Evolutionary conservation across 768 basidiomycete species (phyloP).

Genomic region (Lactarius tabidus): DNA sequence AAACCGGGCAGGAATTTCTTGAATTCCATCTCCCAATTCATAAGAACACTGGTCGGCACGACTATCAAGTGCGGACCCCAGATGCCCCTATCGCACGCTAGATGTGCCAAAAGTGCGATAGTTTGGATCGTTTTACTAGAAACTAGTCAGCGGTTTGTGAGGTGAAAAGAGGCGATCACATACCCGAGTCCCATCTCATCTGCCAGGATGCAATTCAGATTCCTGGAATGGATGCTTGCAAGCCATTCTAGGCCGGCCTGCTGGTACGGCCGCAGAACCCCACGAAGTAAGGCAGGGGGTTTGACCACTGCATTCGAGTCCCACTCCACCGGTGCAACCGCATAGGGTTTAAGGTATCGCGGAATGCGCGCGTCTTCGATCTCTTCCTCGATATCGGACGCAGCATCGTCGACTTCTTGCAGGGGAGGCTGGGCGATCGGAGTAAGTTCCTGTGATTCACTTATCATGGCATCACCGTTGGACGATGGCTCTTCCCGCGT

Average conservation of each 20-base stretch:
- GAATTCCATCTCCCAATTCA: constrained; percentile 98
- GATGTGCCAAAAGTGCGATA: constrained; percentile 87
- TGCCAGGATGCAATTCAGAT: constrained; percentile 78
- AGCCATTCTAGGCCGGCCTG: constrained; percentile 94
- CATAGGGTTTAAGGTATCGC: constrained; percentile 59
- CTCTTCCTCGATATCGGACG: constrained; percentile 33
- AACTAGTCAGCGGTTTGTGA: constrained; percentile 9
- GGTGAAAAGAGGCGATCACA: constrained; percentile 30
- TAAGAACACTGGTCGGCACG: constrained; percentile 86
- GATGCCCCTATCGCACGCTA: constrained; percentile 86
- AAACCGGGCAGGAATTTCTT: constrained; percentile 93
- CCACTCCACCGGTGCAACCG: constrained; percentile 71
- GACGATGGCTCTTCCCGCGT: not conserved
- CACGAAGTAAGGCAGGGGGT: constrained; percentile 75
- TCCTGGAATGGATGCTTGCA: constrained; percentile 76
- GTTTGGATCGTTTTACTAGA: constrained; percentile 93
- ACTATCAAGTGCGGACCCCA: constrained; percentile 93
- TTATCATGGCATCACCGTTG: constrained; percentile 3
- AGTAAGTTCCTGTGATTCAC: not conserved
- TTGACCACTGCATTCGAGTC: constrained; percentile 52
- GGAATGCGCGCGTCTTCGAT: constrained; percentile 37
- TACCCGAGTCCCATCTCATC: constrained; percentile 96
- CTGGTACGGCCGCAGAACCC: constrained; percentile 88
- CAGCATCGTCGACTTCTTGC: constrained; percentile 35
- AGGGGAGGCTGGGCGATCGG: constrained; percentile 19